Evolutionary conservation across 2,329 filamentous ascomycete species (phyloP).

Genomic region (Aureobasidium sp.): DNA sequence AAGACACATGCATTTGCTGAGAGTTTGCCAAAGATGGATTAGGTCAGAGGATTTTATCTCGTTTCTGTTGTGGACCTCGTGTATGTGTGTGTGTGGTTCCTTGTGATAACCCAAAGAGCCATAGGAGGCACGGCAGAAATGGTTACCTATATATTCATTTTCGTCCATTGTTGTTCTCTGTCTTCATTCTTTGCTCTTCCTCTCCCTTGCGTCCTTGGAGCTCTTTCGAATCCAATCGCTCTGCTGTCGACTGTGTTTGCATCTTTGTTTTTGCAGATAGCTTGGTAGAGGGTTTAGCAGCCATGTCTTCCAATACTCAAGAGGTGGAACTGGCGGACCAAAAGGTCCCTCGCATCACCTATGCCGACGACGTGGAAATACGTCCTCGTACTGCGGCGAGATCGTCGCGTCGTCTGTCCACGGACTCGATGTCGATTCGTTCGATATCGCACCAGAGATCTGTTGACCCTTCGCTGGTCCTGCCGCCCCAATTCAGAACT

Average conservation of each 20-base stretch:
- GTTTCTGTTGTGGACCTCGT: not conserved
- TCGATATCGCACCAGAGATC: slow-evolving; percentile 31
- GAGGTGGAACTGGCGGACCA: not conserved
- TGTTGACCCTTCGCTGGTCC: slow-evolving; percentile 37
- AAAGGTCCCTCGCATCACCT: slow-evolving; percentile 22
- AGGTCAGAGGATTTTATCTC: not conserved
- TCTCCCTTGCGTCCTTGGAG: not conserved
- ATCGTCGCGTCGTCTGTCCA: slow-evolving; percentile 21
- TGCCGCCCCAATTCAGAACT: slow-evolving; percentile 40
- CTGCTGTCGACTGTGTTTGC: not conserved
- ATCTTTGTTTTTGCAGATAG: not conserved
- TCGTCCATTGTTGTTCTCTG: not conserved
- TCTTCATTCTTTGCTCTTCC: not conserved
- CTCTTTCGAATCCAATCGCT: not conserved
- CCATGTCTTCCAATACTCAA: not conserved
- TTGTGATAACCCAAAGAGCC: not conserved
- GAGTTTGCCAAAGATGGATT: not conserved
- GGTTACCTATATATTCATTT: not conserved
- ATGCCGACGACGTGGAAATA: slow-evolving; percentile 31
- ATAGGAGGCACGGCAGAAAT: not conserved
- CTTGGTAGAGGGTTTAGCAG: not conserved
- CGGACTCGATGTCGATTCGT: slow-evolving; percentile 31
- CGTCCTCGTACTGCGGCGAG: slow-evolving; percentile 22
- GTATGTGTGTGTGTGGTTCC: not conserved
- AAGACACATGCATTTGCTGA: not conserved